Conservation (phyloP, 306 rosid genomes). For the Elaeagnus macrophylla region DNA sequence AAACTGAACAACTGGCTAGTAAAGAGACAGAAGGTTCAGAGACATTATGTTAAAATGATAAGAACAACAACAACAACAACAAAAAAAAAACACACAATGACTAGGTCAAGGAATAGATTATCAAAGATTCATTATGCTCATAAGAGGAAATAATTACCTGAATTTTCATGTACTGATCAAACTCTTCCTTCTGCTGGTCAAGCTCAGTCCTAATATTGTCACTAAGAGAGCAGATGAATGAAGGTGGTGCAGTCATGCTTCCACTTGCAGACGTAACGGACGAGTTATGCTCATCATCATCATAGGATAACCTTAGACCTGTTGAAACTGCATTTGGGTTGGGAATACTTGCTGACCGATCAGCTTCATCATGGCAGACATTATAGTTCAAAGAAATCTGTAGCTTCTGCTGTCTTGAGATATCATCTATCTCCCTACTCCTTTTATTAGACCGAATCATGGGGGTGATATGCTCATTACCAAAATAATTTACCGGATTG, state of each 20-base stretch:
- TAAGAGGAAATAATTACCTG: conserved; percentile 10
- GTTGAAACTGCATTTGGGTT: conserved; percentile 20
- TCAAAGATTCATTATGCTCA: too few species aligned
- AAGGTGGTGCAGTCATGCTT: conserved; percentile 17
- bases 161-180: conserved; percentile 19
- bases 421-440: conserved; percentile 9
- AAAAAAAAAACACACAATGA: too few species aligned
- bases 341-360: conserved; percentile 15
- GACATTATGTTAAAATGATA: too few species aligned
- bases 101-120: too few species aligned
- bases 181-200: conserved; percentile 26
- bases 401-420: conserved; percentile 14
- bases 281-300: conserved; percentile 31
- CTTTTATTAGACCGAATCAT: conserved; percentile 13
- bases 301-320: conserved; percentile 23
- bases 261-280: conserved; percentile 23
- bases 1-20: too few species aligned
- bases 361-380: conserved; percentile 9
- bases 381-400: conserved; percentile 11
- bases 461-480: conserved; percentile 3
- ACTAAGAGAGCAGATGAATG: conserved; percentile 14
- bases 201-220: conserved; percentile 21
- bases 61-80: too few species aligned
- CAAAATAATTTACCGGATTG: conserved; percentile 18
- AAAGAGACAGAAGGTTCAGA: too few species aligned